Base-by-base conservation (phyloP, 441 rosid species). In the Brassica balearica region DNA sequence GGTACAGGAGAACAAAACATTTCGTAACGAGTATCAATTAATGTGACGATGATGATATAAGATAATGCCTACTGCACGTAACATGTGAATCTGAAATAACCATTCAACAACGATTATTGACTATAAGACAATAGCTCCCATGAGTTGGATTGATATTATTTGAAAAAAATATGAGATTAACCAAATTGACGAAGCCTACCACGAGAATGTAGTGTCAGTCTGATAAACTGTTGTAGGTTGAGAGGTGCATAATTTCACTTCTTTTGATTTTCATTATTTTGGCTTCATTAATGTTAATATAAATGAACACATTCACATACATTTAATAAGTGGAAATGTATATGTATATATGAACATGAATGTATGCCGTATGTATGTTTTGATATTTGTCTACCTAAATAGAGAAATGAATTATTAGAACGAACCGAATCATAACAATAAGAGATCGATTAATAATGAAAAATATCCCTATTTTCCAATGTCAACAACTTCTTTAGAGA, bases 141-240 rank as follows among this genome's bases (percentile, higher is more conserved):
- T 66, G 71, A 73, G 22, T 55, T 60, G 65, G 64, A 14, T 63
- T 68, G 5, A 68, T 48, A 22, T 73, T 68, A 38, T 48, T 22
- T 10, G 20, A 23, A 67, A 78, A 78, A 51, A 77, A 15, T 17
- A 55, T 25, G 74, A 62, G 29, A 55, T 70, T 46, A 78, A 48
- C 63, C 25, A 60, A 72, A 53, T 69, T 20, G 41, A 80, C 6
- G 25, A 56, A 20, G 58, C 79, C 79, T 74, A 80, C 76, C 82
- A 74, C 79, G 72, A 65, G 76, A 70, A 65, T 60, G 60, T 58
- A 75, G 23, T 80, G 79, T 65, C 76, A 74, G 76, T 65, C 79
- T 75, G 72, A 75, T 80, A 75, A 70, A 56, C 34, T 80, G 69
- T 71, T 80, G 72, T 75, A 74, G 69, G 79, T 65, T 75, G 79